These are phyloP conservation scores for Phlebopus sp. DNA, from an alignment of 1,284 basidiomycete genomes.

Conservation along the genomic window DNA sequence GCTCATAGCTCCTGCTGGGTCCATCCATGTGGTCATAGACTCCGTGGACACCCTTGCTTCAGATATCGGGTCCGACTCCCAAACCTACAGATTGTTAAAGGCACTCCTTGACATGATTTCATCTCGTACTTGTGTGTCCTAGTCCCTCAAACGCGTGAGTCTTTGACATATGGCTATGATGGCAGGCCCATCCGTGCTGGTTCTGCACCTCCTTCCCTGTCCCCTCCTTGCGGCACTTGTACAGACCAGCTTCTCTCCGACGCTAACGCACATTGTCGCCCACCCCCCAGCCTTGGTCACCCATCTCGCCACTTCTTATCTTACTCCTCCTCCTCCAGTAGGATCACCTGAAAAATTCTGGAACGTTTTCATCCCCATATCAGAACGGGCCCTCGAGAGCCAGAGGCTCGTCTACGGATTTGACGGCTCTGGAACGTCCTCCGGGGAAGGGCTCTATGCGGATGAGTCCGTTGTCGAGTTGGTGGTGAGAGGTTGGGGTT, in stretches of 20 bases:
- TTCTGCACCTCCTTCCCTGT: conserved; percentile 59
- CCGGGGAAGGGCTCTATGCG: conserved; percentile 21
- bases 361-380: conserved; percentile 66
- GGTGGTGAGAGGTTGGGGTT: conserved; percentile 44
- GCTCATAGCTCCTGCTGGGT: conserved; percentile 36
- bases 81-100: conserved; percentile 50
- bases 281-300: conserved; percentile 64
- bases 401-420: conserved; percentile 60
- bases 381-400: conserved; percentile 56
- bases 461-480: conserved; percentile 62
- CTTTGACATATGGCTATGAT: conserved; percentile 6
- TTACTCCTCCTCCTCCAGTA: conserved; percentile 64
- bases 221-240: conserved; percentile 54
- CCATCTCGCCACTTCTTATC: conserved; percentile 64
- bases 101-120: conserved; percentile 43
- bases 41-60: conserved; percentile 61
- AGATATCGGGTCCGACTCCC: conserved; percentile 54
- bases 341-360: conserved; percentile 69
- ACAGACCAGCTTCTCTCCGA: conserved; percentile 62
- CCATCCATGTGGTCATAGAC: conserved; percentile 61
- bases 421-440: conserved; percentile 49
- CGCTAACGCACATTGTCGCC: conserved; percentile 62
- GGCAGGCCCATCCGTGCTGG: conserved; percentile 61
- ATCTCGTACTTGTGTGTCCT: conserved; percentile 44
- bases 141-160: conserved; percentile 3